Evolutionary conservation across 164 flowering plant species (phyloP), one percentile per base, ranked within the genome.

Genomic region (Magnolia sinica): DNA sequence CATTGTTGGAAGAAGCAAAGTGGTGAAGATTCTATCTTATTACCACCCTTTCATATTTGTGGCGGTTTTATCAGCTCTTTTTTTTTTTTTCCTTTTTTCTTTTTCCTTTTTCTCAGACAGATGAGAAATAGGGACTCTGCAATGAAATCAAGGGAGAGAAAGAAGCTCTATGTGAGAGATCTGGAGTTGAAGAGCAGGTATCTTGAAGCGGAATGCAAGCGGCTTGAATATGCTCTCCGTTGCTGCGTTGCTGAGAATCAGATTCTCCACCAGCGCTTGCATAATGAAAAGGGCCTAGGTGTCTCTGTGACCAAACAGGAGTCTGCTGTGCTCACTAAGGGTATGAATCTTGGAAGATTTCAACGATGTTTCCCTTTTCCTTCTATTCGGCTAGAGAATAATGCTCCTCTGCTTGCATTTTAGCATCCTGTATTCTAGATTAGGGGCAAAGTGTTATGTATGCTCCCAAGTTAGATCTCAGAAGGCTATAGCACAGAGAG

Each of bases 241-340:
- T 87, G 91, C 74, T 85, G 84, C 77, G 45, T 74, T 50, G 93
- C 91, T 0, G 98, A 96, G 81, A 96, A 96, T 83, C 95, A 91
- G 52, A 86, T 89, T 76, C 83, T 95, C 49, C 91, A 87, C 76
- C 74, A 91, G 68, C 82, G 81, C 61, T 76, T 95, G 75, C 90
- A 88, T 50, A 87, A 74, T 74, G 82, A 80, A 75, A 82, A 75
- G 79, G 91, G 87, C 23, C 49, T 50, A 82, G 90, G 79, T 86
- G 91, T 84, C 78, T 79, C 89, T 77, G 71, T 76, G 84, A 52
- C 95, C 89, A 92, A 86, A 92, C 98, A 91, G 98, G 98, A 96
- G 99, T 96, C 99, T 96, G 99, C 99, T 80, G 99, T 91, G 85
- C 99, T 96, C 99, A 86, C 89, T 78, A 81, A 89, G 99, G 99